Evolutionary conservation across 2,329 filamentous ascomycete genomes (phyloP), one percentile per base, ranked within the genome.

Genomic region (Scytalidium lignicola): DNA sequence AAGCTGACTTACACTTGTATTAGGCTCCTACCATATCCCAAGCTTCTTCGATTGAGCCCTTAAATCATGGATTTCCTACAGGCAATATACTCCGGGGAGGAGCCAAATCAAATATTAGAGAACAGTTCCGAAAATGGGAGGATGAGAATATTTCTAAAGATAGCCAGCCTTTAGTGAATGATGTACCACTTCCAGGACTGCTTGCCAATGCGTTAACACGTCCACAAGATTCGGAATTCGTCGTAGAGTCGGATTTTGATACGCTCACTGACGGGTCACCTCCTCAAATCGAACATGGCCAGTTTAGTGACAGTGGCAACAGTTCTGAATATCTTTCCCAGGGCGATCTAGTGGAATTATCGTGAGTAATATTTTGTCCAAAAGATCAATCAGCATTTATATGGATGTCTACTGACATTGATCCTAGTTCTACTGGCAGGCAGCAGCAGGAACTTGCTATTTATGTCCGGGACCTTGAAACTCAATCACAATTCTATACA

Each of bases 401-500:
- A 13, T 17, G 15, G 18, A 41, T 21, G 13, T 17, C 32, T 39
- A 32, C 52, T 57, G 44, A 60, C 23, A 44, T 26, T 10, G 18
- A n/a, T 12, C 20, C 21, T 44, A 62, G 61, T 13, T 48, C 50
- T 17, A 12, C 20, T 19, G 52, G 52, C 32, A 44, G 45, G 29
- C 47, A 46, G 21, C 28, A 47, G 19, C 56, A 49, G 21, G 62
- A 74, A 13, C 62, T 79, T 43, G 75, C 70, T 3, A 70, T 80
- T 22, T 78, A 71, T 52, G 65, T 78, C 3, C 69, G 70, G 43
- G 63, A 70, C 40, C 37, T 75, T 19, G 64, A 62, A 2, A 55
- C 28, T 3, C 58, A 67, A 22, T 66, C 63, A 29, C 76, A 79
- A 49, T 75, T 75, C 58, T 74, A 74, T 58, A 73, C 71, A 6